Conservation (phyloP, 805 yeast species). For the Candida xiaguanensis region DNA sequence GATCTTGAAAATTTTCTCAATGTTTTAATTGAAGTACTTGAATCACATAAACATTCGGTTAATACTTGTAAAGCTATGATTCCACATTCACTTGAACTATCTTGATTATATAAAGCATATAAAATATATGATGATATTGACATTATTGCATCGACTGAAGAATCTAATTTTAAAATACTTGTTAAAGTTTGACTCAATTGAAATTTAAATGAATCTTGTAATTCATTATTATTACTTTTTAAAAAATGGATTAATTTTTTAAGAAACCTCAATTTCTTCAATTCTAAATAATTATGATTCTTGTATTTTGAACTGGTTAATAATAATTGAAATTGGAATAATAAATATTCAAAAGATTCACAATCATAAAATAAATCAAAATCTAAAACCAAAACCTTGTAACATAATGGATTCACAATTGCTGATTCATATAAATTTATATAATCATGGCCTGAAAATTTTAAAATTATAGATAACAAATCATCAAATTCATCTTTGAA, state of each 20-base stretch:
- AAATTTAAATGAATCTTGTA: slow-evolving; percentile 10
- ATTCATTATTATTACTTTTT: slow-evolving; percentile 26
- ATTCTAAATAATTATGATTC: slow-evolving; percentile 47
- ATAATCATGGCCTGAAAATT: slow-evolving; percentile 54
- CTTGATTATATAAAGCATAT: slow-evolving; percentile 46
- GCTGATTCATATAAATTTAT: slow-evolving; percentile 52
- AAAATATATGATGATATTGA: slow-evolving; percentile 46
- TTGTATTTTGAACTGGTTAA: slow-evolving; percentile 49
- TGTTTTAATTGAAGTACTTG: slow-evolving; percentile 32
- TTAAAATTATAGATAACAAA: slow-evolving; percentile 46
- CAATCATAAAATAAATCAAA: slow-evolving; percentile 64
- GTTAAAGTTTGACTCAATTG: slow-evolving; percentile 21
- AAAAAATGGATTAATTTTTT: slow-evolving; percentile 48
- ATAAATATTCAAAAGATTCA: slow-evolving; percentile 49
- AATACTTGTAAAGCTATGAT: slow-evolving; percentile 22
- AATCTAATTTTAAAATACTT: slow-evolving; percentile 31
- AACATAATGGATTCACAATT: slow-evolving; percentile 53
- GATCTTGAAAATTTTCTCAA: slow-evolving; percentile 47
- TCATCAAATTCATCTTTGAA: slow-evolving; percentile 16
- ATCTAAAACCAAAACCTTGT: slow-evolving; percentile 46
- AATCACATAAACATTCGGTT: slow-evolving; percentile 40
- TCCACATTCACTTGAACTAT: slow-evolving; percentile 35
- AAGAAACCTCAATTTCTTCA: slow-evolving; percentile 50
- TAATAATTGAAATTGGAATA: slow-evolving; percentile 58
- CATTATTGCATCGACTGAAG: slow-evolving; percentile 52